Conservation (phyloP, 1,284 basidiomycete genomes). For the Rhodotorula sp. region DNA sequence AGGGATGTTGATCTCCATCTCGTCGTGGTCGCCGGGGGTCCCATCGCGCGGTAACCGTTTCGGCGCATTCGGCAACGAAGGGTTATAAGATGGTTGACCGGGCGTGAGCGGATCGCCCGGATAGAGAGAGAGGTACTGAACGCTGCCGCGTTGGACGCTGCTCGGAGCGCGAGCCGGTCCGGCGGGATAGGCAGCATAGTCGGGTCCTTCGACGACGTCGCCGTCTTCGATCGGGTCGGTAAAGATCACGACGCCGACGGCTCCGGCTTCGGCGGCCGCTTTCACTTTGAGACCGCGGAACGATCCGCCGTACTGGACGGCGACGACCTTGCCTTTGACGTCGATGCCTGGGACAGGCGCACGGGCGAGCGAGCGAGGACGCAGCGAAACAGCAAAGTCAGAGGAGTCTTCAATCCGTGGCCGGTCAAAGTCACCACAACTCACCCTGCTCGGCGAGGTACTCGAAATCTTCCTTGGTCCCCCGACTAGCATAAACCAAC, state of each 20-base stretch:
- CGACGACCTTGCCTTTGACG: conserved; percentile 75
- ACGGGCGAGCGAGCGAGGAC: background rate
- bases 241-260: conserved; percentile 66
- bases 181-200: conserved; percentile 61
- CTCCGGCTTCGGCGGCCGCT: conserved; percentile 79
- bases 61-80: conserved; percentile 58
- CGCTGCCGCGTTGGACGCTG: conserved; percentile 76
- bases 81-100: conserved; percentile 76
- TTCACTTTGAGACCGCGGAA: conserved; percentile 84
- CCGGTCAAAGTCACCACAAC: conserved; percentile 5
- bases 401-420: too few relatives aligned
- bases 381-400: too few relatives aligned
- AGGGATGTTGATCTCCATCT: conserved; percentile 60
- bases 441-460: conserved; percentile 56
- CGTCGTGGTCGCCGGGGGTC: background rate
- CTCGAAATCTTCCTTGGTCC: conserved; percentile 73
- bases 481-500: conserved; percentile 79
- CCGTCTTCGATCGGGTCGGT: conserved; percentile 87
- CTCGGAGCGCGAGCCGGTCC: conserved; percentile 83
- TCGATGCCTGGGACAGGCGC: conserved; percentile 59
- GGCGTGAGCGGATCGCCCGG: conserved; percentile 84
- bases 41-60: conserved; percentile 49
- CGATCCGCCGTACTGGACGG: conserved; percentile 71
- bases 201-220: conserved; percentile 50
- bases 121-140: conserved; percentile 75